Evolutionary conservation across 1,139 yeast species (phyloP), one percentile per base, ranked within the genome.

Genomic region (Protomyces pachydermus): DNA sequence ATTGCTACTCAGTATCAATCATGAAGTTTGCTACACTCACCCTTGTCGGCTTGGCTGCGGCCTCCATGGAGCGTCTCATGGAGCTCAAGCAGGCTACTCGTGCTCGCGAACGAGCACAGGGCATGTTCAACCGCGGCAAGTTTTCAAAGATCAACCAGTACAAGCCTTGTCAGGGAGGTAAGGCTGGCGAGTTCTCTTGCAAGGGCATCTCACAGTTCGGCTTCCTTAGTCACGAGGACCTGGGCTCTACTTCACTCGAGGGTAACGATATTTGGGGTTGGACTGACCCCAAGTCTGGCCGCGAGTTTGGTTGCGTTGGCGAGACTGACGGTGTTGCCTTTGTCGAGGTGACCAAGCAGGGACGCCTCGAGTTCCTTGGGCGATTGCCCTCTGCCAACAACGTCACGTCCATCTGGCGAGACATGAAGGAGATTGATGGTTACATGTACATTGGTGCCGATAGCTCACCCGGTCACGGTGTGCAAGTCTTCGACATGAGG

Each of bases 11-110:
- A 28, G 32, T 28, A 28, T 28, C 32, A 18, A 42, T 10, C 48
- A 42, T 42, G 48, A 42, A 42, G 48, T 42, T 42, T 42, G 48
- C 48, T 16, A 42, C 48, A 10, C 48, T 42, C 48, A 42, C 48
- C 20, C 48, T 42, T 18, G 48, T 42, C 18, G 48, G 48, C 48
- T 5, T 42, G 48, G 48, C 48, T 42, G 48, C 48, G 48, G 48
- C 48, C 48, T 42, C 48, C 14, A 42, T 42, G 48, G 48, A 42
- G 48, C 48, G 48, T n/a, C 48, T 42, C 23, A 42, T 42, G 48
- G 48, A 42, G 25, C 48, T 42, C 20, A 42, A 42, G 48, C 48
- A 42, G 23, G 48, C 48, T 8, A 42, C 48, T 9, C 48, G 48
- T 42, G 48, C 20, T 18, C 48, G 48, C 12, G 48, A 42, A 18